Evolutionary conservation across 2,329 filamentous ascomycete species (phyloP).

Genomic region (Westerdykella sp.): DNA sequence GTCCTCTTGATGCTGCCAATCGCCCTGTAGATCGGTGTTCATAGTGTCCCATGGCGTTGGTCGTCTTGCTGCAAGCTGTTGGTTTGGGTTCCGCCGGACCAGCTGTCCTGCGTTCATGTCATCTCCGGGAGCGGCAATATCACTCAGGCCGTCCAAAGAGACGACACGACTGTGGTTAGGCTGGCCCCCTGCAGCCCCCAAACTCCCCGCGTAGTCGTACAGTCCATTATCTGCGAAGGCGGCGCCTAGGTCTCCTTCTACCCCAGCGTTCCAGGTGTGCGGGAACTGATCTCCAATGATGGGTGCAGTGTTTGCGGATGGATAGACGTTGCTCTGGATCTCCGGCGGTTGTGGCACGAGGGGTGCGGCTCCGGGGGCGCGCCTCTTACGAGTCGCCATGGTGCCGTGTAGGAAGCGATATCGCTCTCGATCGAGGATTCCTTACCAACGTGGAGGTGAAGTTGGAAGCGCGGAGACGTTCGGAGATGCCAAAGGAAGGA

Average conservation of each 20-base stretch:
- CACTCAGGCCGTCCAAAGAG: slow-evolving; percentile 28
- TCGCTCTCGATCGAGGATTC: neutral
- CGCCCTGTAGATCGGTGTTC: slow-evolving; percentile 27
- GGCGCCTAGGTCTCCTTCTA: slow-evolving; percentile 19
- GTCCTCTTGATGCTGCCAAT: slow-evolving; percentile 54
- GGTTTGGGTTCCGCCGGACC: slow-evolving; percentile 42
- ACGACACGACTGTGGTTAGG: slow-evolving; percentile 26
- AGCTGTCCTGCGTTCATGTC: slow-evolving; percentile 38
- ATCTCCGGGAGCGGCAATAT: slow-evolving; percentile 4
- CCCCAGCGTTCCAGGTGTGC: slow-evolving; percentile 28
- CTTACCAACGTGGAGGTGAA: neutral
- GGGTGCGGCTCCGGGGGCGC: slow-evolving; percentile 66
- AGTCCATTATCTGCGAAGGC: slow-evolving; percentile 33
- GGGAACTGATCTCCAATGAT: slow-evolving; percentile 32
- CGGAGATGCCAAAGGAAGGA: neutral
- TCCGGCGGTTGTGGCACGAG: slow-evolving; percentile 47
- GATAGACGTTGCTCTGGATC: slow-evolving; percentile 31
- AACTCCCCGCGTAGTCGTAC: slow-evolving; percentile 25
- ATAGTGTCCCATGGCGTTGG: slow-evolving; percentile 38
- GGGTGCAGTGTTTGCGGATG: slow-evolving; percentile 41
- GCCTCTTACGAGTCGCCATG: slow-evolving; percentile 56
- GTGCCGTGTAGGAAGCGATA: slow-evolving; percentile 1
- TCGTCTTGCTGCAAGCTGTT: slow-evolving; percentile 40
- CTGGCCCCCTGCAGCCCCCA: slow-evolving; percentile 18
- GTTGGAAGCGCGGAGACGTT: neutral